These are phyloP conservation scores for Agarophyton chilense DNA, from an alignment of 23 red algal genomes.

Conservation along the genomic window DNA sequence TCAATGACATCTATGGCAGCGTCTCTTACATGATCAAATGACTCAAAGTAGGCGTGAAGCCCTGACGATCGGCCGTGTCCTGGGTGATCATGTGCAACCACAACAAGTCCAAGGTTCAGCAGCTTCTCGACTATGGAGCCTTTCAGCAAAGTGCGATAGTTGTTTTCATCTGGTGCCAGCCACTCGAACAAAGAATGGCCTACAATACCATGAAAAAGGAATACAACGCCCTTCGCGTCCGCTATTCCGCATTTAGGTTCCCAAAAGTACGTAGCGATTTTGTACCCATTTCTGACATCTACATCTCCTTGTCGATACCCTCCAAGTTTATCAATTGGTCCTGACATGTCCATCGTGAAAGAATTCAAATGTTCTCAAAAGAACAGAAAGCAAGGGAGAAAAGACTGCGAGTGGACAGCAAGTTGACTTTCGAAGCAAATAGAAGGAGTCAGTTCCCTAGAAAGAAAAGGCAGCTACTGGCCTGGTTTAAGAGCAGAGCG, in stretches of 20 bases:
- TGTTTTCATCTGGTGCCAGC: slow-evolving; percentile 70
- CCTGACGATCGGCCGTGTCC: slow-evolving; percentile 80
- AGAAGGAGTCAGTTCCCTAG: not conserved
- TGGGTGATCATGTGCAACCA: slow-evolving; percentile 88
- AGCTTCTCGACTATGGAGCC: slow-evolving; percentile 74
- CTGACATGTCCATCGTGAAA: not conserved
- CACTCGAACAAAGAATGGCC: slow-evolving; percentile 79
- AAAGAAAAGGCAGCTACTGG: too few relatives aligned
- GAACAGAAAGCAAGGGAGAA: not conserved
- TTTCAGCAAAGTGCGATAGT: slow-evolving; percentile 60
- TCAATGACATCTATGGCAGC: slow-evolving; percentile 54
- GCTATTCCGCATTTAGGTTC: slow-evolving; percentile 42
- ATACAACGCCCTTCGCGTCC: slow-evolving; percentile 44
- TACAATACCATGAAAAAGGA: slow-evolving; percentile 76
- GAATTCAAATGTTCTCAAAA: not conserved
- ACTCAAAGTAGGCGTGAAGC: slow-evolving; percentile 65
- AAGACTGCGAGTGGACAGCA: not conserved
- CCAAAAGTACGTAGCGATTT: slow-evolving; percentile 72
- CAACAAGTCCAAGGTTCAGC: slow-evolving; percentile 66
- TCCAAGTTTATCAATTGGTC: slow-evolving; percentile 16
- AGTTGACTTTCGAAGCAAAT: not conserved
- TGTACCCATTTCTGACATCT: slow-evolving; percentile 35
- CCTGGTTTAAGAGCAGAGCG: too few relatives aligned
- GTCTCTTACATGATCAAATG: slow-evolving; percentile 59
- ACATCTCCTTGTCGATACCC: slow-evolving; percentile 34